Evolutionary conservation across 2,329 filamentous ascomycete genomes (phyloP), one percentile per base, ranked within the genome.

Genomic region (Lachnellula cervina): DNA sequence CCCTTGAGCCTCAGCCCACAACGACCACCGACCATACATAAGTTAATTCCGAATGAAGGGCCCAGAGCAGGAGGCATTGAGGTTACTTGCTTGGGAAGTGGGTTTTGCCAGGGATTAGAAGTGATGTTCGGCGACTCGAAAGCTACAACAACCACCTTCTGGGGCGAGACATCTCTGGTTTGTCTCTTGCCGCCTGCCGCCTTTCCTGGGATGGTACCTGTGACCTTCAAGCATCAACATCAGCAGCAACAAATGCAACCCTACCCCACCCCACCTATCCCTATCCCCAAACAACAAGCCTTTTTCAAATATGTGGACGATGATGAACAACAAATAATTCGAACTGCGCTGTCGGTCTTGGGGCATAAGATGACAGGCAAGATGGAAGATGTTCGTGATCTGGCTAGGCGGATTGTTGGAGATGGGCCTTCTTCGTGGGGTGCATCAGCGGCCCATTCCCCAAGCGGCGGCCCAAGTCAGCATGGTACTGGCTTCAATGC

Each of bases 21-120:
- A n/a, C 74, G 79, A 32, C 76, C 80, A 2, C 82, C 86, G 1
- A 80, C 81, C 17, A 93, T 95, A 21, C 86, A 90, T 69, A 93
- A 92, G 69, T 80, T 96, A 59, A 89, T 94, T 37, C 91, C 92
- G 0, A 81, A 80, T 32, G 89, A 95, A 70, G 91, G 91, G 0
- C 89, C 91, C 6, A 89, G 86, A 56, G 83, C 83, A 37, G 91
- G 91, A 57, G 91, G 91, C 43, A 91, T 90, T 51, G 91, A 97
- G 70, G 90, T 96, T 3, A 93, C 89, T 0, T 82, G 94, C 54
- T 77, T 96, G 8, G 91, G 92, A 17, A 88, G 85, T 61, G 84
- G 86, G 14, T 96, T 96, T 69, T 86, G 84, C 61, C 86, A 88
- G 71, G 84, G 84, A 1, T 79, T 95, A 59, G 88, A 92, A 59